phyloP scores from a whole-genome alignment of 768 basidiomycete species.

The Dentipellis sp. region DNA sequence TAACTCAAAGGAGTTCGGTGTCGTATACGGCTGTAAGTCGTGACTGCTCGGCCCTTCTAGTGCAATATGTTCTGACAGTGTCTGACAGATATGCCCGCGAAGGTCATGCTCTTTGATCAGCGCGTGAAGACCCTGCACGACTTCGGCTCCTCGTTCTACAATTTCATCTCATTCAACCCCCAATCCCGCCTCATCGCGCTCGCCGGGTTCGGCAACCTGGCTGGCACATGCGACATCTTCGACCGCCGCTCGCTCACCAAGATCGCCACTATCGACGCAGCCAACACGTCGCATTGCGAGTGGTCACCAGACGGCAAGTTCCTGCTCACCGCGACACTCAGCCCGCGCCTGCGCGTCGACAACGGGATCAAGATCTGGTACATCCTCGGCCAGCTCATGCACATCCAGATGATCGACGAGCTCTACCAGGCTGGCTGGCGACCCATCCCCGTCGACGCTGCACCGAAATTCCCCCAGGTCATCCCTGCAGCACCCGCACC shows the following conservation, averaged over 20 bases:
- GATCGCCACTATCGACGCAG: constrained; percentile 72
- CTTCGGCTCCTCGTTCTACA: constrained; percentile 83
- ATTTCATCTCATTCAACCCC: constrained; percentile 92
- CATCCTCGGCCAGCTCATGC: constrained; percentile 79
- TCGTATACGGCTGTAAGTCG: constrained; percentile 89
- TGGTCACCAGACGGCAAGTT: constrained; percentile 94
- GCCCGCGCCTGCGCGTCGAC: constrained; percentile 90
- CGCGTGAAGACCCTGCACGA: constrained; percentile 84
- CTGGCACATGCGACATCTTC: constrained; percentile 87
- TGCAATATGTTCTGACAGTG: constrained; percentile 1
- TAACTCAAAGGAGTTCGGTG: constrained; percentile 92
- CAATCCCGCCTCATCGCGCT: constrained; percentile 83
- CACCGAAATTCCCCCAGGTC: constrained; percentile 54
- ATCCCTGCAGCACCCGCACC: constrained; percentile 67
- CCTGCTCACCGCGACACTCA: constrained; percentile 92
- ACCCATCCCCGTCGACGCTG: constrained; percentile 57
- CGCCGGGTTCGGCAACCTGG: constrained; percentile 95
- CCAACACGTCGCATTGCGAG: constrained; percentile 89
- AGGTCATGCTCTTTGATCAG: constrained; percentile 85
- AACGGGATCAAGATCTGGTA: constrained; percentile 98
- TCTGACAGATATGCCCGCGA: constrained; percentile 83
- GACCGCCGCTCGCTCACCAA: constrained; percentile 83
- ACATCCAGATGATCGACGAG: constrained; percentile 76
- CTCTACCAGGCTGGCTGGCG: constrained; percentile 87
- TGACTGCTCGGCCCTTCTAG: not conserved